Base-by-base conservation (phyloP, 192 early-diverging fungal species). In the Dissophora globulifera region DNA sequence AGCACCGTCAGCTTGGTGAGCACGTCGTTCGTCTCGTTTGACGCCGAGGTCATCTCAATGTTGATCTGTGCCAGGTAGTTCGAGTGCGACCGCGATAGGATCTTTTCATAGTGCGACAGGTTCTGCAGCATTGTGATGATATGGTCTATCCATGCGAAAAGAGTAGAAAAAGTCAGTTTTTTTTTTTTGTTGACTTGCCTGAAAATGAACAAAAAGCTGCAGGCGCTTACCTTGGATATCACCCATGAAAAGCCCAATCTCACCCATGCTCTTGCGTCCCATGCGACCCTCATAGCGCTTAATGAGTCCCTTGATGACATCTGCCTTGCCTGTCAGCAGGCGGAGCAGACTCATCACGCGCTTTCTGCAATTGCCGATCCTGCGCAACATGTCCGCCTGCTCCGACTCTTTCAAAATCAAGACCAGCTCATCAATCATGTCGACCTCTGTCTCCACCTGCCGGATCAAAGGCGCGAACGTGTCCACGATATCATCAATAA, bases 1-100 rank as follows among this genome's bases (percentile, higher is more conserved):
- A 98, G 57, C 9, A 93, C 92, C 1, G 95, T 96, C 72, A 99
- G 86, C 58, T 91, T 89, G 55, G 93, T 91, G 22, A 98, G 91
- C 0, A 94, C 94, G 41, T 92, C 91, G 55, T 94, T 96, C 6
- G 95, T 97, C 19, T 86, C 67, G 80, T 95, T 94, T 30, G 90
- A 89, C 4, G 89, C 84, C 50, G 85, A 84, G 4, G 90, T 90
- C 56, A 92, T 83, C 67, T 91, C 90, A 7, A 93, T 88, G n/a
- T 88, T 90, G 27, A 91, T 89, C 67, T 90, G 88, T 1, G 91
- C 89, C 45, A 93, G 69, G 51, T 93, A 91, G 60, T 92, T 93
- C 3, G 89, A 83, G 52, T 93, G 90, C 10, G 91, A 88, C 6
- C 92, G 70, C 6, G 86, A 83, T 19, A 93, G 79, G 22, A 89